These are phyloP conservation scores for Trichoderma atrobrunneum DNA, from an alignment of 2,329 filamentous ascomycete genomes.

Conservation along the genomic window DNA sequence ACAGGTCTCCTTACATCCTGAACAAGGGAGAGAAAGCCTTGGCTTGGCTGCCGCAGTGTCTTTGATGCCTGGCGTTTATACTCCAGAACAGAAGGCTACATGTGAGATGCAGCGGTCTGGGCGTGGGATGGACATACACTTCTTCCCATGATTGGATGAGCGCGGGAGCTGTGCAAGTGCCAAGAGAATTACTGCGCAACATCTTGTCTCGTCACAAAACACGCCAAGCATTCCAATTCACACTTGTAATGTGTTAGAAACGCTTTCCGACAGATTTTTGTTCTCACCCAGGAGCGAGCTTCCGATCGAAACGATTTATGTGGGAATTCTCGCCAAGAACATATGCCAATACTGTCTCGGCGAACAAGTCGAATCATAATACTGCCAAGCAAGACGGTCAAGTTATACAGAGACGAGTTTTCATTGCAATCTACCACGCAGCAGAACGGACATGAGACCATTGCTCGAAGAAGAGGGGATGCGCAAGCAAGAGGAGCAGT, in stretches of 20 bases:
- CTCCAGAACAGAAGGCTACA: background rate
- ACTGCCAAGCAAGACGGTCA: background rate
- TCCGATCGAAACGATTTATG: background rate
- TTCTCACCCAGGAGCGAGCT: background rate
- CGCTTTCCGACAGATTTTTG: background rate
- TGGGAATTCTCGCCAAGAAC: background rate
- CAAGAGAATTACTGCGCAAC: background rate
- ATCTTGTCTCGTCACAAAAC: background rate
- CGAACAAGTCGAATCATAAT: background rate
- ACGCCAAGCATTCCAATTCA: background rate
- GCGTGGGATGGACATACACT: background rate
- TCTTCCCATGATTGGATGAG: background rate
- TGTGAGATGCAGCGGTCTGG: background rate
- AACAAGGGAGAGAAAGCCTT: background rate
- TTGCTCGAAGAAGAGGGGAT: background rate
- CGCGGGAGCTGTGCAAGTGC: background rate
- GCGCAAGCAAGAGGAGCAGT: background rate
- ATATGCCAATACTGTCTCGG: background rate
- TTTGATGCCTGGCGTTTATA: background rate
- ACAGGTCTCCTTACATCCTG: constrained; percentile 13
- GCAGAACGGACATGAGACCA: background rate
- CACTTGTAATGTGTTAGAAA: background rate
- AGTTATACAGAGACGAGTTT: background rate
- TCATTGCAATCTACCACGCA: background rate
- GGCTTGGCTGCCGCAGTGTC: background rate